Conservation (phyloP, 768 basidiomycete species). For the Russula abietina region DNA sequence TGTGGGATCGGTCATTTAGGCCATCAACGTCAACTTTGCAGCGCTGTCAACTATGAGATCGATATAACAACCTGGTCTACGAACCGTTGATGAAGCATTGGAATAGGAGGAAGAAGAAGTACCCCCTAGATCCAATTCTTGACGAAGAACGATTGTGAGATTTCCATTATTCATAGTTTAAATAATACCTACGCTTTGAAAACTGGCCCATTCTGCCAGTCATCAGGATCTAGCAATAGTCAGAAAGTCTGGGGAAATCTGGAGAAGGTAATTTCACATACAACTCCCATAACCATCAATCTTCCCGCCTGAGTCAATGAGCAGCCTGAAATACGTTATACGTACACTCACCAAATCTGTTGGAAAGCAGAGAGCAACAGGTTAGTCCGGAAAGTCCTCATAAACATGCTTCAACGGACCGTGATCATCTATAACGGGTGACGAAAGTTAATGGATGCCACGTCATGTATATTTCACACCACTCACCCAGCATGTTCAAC, state of each 20-base stretch:
- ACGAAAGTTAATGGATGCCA: slow-evolving; percentile 6
- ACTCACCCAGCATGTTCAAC: slow-evolving; percentile 78
- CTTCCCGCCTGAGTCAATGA: slow-evolving; percentile 31
- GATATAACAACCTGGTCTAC: slow-evolving; percentile 24
- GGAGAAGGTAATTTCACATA: slow-evolving; percentile 34
- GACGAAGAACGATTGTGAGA: background rate
- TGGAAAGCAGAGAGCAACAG: background rate
- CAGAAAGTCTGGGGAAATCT: slow-evolving; percentile 8
- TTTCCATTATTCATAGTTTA: background rate
- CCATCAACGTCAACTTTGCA: slow-evolving; percentile 67
- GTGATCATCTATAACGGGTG: slow-evolving; percentile 61
- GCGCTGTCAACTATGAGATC: slow-evolving; percentile 1
- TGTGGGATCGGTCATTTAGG: slow-evolving; percentile 54
- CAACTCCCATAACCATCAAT: slow-evolving; percentile 84
- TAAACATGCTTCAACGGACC: slow-evolving; percentile 42
- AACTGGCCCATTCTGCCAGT: slow-evolving; percentile 63
- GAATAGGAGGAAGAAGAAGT: slow-evolving; percentile 92
- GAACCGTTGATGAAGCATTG: slow-evolving; percentile 84
- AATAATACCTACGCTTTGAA: slow-evolving; percentile 51
- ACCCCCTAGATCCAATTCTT: slow-evolving; percentile 78
- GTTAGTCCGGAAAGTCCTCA: background rate
- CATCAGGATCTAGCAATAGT: slow-evolving; percentile 62
- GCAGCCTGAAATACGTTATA: background rate
- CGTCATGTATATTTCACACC: slow-evolving; percentile 1
- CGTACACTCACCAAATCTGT: slow-evolving; percentile 16